Percentiles rank a stretch among this genome's conserved stretches.
Evolutionary conservation across 2,329 filamentous ascomycete genomes (phyloP).

Genomic region (Aschersonia sp.): DNA sequence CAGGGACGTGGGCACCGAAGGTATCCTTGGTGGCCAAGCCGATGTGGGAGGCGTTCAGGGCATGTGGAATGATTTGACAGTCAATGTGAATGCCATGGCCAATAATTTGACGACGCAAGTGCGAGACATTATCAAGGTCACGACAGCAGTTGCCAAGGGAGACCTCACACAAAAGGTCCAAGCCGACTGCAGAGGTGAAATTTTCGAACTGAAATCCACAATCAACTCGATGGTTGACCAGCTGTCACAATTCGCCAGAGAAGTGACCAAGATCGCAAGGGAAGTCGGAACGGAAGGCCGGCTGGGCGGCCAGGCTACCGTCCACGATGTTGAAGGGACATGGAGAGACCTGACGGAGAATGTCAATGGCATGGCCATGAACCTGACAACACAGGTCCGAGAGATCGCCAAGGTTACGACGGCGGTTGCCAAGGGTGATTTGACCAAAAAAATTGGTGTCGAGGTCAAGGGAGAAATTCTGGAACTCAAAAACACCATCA

Average conservation of each 20-base stretch:
- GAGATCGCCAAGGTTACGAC: constrained; percentile 96
- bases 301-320: constrained; percentile 84
- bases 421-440: constrained; percentile 82
- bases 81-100: constrained; percentile 80
- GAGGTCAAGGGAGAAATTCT: constrained; percentile 90
- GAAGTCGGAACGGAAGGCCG: constrained; percentile 95
- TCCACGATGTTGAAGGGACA: constrained; percentile 92
- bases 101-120: constrained; percentile 81
- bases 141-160: constrained; percentile 60
- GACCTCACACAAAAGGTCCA: constrained; percentile 96
- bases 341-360: constrained; percentile 93
- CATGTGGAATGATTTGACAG: constrained; percentile 79
- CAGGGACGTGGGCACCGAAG: constrained; percentile 72
- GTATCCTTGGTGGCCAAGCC: constrained; percentile 68
- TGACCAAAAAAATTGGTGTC: constrained; percentile 91
- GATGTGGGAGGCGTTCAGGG: constrained; percentile 73
- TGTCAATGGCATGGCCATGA: constrained; percentile 98
- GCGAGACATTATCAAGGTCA: constrained; percentile 81
- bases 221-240: constrained; percentile 99
- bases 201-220: constrained; percentile 86
- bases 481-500: constrained; percentile 93
- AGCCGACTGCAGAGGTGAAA: constrained; percentile 83
- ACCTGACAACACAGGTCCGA: constrained; percentile 91
- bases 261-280: constrained; percentile 90
- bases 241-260: constrained; percentile 87